phyloP scores from a whole-genome alignment of 2,329 filamentous ascomycete genomes.

The Ceratocystis ficicola region DNA sequence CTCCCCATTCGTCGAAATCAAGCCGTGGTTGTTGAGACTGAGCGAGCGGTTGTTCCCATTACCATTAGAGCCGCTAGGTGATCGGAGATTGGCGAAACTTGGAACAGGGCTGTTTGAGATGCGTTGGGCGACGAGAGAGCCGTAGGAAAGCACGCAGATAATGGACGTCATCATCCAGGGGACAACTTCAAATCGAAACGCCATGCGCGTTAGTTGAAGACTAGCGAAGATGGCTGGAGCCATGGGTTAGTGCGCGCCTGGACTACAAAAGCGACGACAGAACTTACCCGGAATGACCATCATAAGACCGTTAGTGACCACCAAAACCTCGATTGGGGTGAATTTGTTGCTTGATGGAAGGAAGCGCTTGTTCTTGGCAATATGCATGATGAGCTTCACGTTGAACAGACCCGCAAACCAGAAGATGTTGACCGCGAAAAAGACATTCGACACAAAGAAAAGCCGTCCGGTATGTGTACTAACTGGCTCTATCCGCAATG shows the following conservation, averaged over 20 bases:
- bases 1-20: not conserved
- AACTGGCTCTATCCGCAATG: slow-evolving; percentile 18
- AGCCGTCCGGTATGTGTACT: slow-evolving; percentile 26
- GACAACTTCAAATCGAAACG: slow-evolving; percentile 36
- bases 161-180: slow-evolving; percentile 41
- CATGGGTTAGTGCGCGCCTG: not conserved
- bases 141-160: slow-evolving; percentile 40
- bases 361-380: slow-evolving; percentile 37
- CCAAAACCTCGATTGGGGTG: slow-evolving; percentile 42
- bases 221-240: slow-evolving; percentile 38
- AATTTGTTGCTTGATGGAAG: slow-evolving; percentile 34
- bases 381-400: slow-evolving; percentile 38
- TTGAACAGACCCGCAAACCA: slow-evolving; percentile 49
- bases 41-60: not conserved
- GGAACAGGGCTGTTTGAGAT: not conserved
- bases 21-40: not conserved
- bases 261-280: not conserved
- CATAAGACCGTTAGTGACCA: slow-evolving; percentile 44
- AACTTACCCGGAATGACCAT: slow-evolving; percentile 44
- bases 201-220: slow-evolving; percentile 32
- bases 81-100: not conserved
- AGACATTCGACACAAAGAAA: slow-evolving; percentile 31
- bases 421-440: slow-evolving; percentile 34
- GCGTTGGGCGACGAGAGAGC: slow-evolving; percentile 40
- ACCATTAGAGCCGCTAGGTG: not conserved